Base-by-base conservation (phyloP, 352 stramenopile species). In the Phytophthora pluvialis region DNA sequence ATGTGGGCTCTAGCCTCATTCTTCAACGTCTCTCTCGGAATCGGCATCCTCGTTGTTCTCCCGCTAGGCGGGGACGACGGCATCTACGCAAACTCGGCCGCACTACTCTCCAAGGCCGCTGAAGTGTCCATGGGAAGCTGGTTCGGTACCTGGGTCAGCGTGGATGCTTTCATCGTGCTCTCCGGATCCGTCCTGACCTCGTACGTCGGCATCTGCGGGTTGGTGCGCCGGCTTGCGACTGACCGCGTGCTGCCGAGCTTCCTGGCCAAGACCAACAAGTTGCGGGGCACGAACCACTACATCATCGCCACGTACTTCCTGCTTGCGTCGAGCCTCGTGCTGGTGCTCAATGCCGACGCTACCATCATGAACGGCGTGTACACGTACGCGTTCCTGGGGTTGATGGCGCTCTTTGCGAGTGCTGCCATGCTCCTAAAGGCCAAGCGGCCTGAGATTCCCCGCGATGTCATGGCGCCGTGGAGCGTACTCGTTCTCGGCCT, bases 141-240 rank as follows among this genome's bases (percentile, higher is more conserved):
- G 59, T 69, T 83, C 35, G 47, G 77, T 15, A 64, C 66, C 28
- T 81, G 74, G 68, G 75, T 93, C 47, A 81, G 63, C 8, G 18
- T 97, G 12, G 88, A 97, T 46, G 88, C 90, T 7, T 96, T 97
- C 62, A 73, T 95, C 15, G 90, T 97, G 28, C 71, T 97, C 18
- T 78, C 80, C 5, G 89, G 88, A 3, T 90, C 84, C 3, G 80
- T 96, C 0, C 69, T 97, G 36, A 97, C 90, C 7, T 86, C 86
- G 13, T 97, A 93, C 63, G 75, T 87, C 12, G 78, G 78, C 29
- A 95, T 96, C 58, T 88, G 72, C 44, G 90, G 78, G 4, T 51
- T 88, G 25, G 81, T 95, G 18, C 67, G 75, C 35, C 75, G 90
- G 9, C 89, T 97, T 58, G 75, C 86, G n/a, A 74, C 74, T 45